Base-by-base conservation (phyloP, 805 yeast species). In the Lachancea thermotolerans region DNA sequence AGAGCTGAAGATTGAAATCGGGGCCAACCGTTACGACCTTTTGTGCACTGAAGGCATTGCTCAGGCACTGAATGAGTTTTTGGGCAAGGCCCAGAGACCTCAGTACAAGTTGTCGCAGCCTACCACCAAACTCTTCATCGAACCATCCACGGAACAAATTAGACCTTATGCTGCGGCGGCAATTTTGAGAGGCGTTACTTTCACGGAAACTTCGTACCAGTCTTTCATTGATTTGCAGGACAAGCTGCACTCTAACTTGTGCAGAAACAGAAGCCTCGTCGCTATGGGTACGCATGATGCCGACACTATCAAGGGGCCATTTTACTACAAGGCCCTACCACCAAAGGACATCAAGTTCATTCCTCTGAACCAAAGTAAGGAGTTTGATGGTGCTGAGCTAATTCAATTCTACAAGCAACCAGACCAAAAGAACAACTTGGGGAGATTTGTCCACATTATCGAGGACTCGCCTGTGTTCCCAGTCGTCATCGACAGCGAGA, bases 261-360 rank as follows among this genome's bases (percentile, higher is more conserved):
- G 99, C 69, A 91, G 99, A 74, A 86, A 91, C 69, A 86, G 99
- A 77, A 83, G 96, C 30, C 77, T 93, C 56, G 99, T 93, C 46
- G 98, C 99, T 41, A 89, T 91, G 76, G 99, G 99, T 59, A 93
- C 99, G 44, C 99, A 93, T 62, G 98, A 93, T 67, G 74, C 83
- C 50, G 95, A 87, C 65, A 78, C 84, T 39, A 69, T 91, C 54
- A 64, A 76, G 34, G 85, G 86, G 25, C 95, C 95, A 48, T 88
- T 93, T 71, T 78, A 87, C 45, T 93, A 88, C 72, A 87, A 83
- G 62, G 97, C 93, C 36, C 70, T 85, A 53, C 72, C 79, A 44
- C 96, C 96, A 47, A 70, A 75, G 53, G 89, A 85, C 37, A 73
- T 93, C 64, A 73, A 77, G 50, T 90, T 85, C 56, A 69, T 71